Evolutionary conservation across 176 grass and related monocot genomes (phyloP), one percentile per base, ranked within the genome.

Genomic region (Tillandsia leiboldiana): DNA sequence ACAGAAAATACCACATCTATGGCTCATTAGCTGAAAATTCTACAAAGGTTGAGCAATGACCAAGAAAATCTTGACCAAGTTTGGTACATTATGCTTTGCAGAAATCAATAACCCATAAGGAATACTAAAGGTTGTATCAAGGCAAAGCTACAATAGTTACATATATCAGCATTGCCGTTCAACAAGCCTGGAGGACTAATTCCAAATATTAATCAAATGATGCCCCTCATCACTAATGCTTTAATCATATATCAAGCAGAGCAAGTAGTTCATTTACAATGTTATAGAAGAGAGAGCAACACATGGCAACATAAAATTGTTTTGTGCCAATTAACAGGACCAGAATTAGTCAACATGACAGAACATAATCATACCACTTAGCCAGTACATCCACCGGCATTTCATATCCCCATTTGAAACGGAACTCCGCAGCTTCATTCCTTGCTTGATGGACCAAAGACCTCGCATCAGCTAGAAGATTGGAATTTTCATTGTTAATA

Each of bases 331-430:
- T 53, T 70, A 7, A 48, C 23, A 8, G 20, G 4, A 26, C 15
- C 15, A 70, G 8, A 3, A 70, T 23, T 51, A 51, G 9, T 7
- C 14, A 0, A 26, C 12, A 61, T 61, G 17, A 61, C 17, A 61
- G 56, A 15, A 61, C 15, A 9, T 9, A n/a, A 59, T 17, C 12
- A 3, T 86, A 99, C 95, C 95, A 99, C 78, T 90, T 94, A 10
- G 95, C 80, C 77, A 99, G 79, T 62, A 93, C 89, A 82, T 99
- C 95, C 42, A 93, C 86, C 54, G 95, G 95, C 82, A 99, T 94
- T 72, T 99, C 95, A 1, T 99, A 99, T 26, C 95, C 95, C 95
- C 95, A 99, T 86, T 99, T 99, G 64, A 94, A 94, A 76, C 90
- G 87, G 62, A 94, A 99, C 27, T 99, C 95, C 24, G 95, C 95